phyloP scores from a whole-genome alignment of 2,329 filamentous ascomycete genomes.

The Intubia oerlemansii region DNA sequence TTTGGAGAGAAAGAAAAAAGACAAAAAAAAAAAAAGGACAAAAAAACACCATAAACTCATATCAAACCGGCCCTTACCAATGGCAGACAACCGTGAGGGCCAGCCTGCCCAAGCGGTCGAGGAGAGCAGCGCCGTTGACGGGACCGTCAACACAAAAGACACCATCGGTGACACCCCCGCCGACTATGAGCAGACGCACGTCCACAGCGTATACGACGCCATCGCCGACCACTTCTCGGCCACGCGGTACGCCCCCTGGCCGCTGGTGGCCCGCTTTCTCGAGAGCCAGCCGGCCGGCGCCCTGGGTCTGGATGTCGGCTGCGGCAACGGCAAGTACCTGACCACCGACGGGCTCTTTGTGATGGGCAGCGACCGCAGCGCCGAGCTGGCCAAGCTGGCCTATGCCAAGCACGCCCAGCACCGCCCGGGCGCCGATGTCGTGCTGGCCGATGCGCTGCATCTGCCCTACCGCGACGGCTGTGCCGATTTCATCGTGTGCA shows the following conservation, averaged over 20 bases:
- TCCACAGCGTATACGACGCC: conserved; percentile 78
- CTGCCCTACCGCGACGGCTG: conserved; percentile 47
- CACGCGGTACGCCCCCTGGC: conserved; percentile 73
- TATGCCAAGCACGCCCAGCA: conserved; percentile 10
- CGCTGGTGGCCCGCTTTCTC: conserved; percentile 67
- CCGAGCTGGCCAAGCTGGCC: conserved; percentile 30
- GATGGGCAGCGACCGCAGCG: conserved; percentile 65
- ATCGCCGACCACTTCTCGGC: conserved; percentile 72
- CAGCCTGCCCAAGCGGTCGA: no score
- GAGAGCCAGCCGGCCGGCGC: conserved; percentile 41
- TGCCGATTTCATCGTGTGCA: conserved; percentile 74
- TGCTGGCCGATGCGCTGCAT: conserved; percentile 66
- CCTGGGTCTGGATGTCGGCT: conserved; percentile 77
- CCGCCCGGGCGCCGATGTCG: conserved; percentile 31
- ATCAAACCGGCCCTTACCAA: no score
- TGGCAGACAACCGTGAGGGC: no score
- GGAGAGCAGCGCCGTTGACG: no score
- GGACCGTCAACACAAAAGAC: no score
- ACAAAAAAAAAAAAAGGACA: no score
- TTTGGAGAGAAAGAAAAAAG: no score
- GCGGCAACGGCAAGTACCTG: conserved; percentile 93
- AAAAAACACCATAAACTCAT: no score
- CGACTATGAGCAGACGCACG: conserved; percentile 68
- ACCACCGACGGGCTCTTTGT: conserved; percentile 40
- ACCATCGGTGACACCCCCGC: conserved; percentile 5